Evolutionary conservation across 2,329 filamentous ascomycete genomes (phyloP).

Genomic region (Metarhizium humberi): DNA sequence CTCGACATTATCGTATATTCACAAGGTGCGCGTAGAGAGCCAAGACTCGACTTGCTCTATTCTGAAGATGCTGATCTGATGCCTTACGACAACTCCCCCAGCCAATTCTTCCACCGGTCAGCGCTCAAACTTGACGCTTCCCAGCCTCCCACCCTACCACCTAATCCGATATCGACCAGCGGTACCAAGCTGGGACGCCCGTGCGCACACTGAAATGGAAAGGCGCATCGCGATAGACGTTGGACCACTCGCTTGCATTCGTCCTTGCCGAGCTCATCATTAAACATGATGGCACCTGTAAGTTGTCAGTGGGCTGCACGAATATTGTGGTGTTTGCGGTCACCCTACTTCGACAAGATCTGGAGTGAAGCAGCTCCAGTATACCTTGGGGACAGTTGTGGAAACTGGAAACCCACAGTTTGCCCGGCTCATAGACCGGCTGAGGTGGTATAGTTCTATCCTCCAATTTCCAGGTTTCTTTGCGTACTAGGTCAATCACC

Average conservation of each 20-base stretch:
- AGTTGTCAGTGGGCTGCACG: constrained; percentile 4
- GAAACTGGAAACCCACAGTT: constrained; percentile 52
- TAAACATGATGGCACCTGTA: constrained; percentile 70
- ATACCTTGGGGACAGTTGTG: constrained; percentile 66
- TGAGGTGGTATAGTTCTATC: constrained; percentile 27
- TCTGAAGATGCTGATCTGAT: background rate
- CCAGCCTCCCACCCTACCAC: constrained; percentile 16
- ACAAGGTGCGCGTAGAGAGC: too few relatives aligned
- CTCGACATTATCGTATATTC: too few relatives aligned
- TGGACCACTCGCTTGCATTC: constrained; percentile 51
- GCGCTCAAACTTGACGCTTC: constrained; percentile 7
- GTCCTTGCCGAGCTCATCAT: constrained; percentile 50
- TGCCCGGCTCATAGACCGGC: constrained; percentile 5
- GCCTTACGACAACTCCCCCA: background rate
- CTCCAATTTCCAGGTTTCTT: constrained; percentile 60
- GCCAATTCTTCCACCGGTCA: constrained; percentile 15
- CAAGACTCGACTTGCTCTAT: too few relatives aligned
- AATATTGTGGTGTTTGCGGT: background rate
- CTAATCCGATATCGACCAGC: constrained; percentile 40
- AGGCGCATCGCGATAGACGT: constrained; percentile 51
- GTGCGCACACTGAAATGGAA: constrained; percentile 80
- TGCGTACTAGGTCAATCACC: constrained; percentile 63
- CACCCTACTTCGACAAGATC: constrained; percentile 58
- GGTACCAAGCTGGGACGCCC: constrained; percentile 60
- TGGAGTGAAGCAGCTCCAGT: constrained; percentile 65